Base-by-base conservation (phyloP, 208 protist genomes). In the Wallacemonas sp. region DNA sequence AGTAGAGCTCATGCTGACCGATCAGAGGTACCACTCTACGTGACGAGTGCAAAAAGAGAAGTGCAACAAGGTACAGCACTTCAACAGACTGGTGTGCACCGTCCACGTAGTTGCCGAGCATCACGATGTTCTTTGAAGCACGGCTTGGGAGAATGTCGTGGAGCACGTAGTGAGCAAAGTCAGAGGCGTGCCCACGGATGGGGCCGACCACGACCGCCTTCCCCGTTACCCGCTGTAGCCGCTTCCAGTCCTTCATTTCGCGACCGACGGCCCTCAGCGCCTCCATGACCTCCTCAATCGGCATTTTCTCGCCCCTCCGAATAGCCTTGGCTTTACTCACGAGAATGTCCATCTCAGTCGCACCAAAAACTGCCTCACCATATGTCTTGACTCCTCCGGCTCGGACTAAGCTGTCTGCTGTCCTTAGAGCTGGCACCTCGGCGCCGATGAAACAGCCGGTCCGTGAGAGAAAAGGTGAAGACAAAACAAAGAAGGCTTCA, bases 61-160 rank as follows among this genome's bases (percentile, higher is more conserved):
- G 44, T 1, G 83, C 65, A 3, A 94, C 45, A 8, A 94, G 63
- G 59, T 86, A 91, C 2, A 94, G 68, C 37, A 91, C 77, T 53
- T 84, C 83, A 12, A 92, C 52, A 13, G 85, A 90, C 21, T 87
- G 72, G 60, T 94, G 81, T 6, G 81, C 81, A 26, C 89, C 85
- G 46, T 94, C 85, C 27, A 92, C 76, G 70, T 91, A 91, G 68
- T 94, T 91, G n/a, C 89, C 89, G 12, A 94, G 79, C 65, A 94
- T 75, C 5, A 92, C 78, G 54, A 94, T 63, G 55, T 83, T 82
- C 8, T 54, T 37, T 0, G 73, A 50, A 1, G 57, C 10, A 0
- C 67, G 34, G 33, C 79, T 73, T 0, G 60, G 46, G 4, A 92
- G 60, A 10, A 91, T 68, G 36, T 79, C 65, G 3, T 44, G 79